A percentile compares a stretch with the other conserved stretches of the same genome.
Evolutionary conservation across 805 yeast species (phyloP).

Genomic region (Debaryomyces prosopidis): DNA sequence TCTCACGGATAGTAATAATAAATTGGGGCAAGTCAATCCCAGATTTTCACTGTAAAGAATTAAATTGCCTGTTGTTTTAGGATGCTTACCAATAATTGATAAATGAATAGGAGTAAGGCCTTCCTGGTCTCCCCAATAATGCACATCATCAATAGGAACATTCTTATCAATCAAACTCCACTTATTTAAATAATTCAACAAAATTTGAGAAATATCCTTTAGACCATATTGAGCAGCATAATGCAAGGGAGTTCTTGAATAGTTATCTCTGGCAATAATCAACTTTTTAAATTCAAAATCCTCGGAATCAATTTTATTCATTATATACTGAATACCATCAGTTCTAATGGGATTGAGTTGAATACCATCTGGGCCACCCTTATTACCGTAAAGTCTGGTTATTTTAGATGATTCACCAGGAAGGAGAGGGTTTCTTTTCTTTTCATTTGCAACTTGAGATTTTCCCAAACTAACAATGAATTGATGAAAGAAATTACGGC

Average conservation of each 20-base stretch:
- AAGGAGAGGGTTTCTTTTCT: slow-evolving; percentile 33
- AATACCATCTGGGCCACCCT: slow-evolving; percentile 48
- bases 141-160: slow-evolving; percentile 54
- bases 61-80: slow-evolving; percentile 65
- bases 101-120: slow-evolving; percentile 78
- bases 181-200: slow-evolving; percentile 54
- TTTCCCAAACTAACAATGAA: slow-evolving; percentile 79
- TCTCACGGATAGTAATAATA: slow-evolving; percentile 68
- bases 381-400: slow-evolving; percentile 48
- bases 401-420: slow-evolving; percentile 45
- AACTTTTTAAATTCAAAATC: slow-evolving; percentile 14
- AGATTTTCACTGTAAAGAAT: slow-evolving; percentile 43
- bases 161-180: slow-evolving; percentile 59
- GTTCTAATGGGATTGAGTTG: slow-evolving; percentile 49
- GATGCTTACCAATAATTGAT: slow-evolving; percentile 81
- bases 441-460: slow-evolving; percentile 40
- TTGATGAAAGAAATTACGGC: slow-evolving; percentile 84
- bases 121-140: slow-evolving; percentile 77
- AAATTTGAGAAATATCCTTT: slow-evolving; percentile 55
- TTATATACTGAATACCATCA: slow-evolving; percentile 58
- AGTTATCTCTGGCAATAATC: slow-evolving; percentile 69
- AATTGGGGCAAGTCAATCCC: slow-evolving; percentile 51
- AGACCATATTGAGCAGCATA: slow-evolving; percentile 88
- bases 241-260: slow-evolving; percentile 83
- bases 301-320: slow-evolving; percentile 43